Conservation (phyloP, 2,329 filamentous ascomycete species). For the Scedosporium minutisporum region DNA sequence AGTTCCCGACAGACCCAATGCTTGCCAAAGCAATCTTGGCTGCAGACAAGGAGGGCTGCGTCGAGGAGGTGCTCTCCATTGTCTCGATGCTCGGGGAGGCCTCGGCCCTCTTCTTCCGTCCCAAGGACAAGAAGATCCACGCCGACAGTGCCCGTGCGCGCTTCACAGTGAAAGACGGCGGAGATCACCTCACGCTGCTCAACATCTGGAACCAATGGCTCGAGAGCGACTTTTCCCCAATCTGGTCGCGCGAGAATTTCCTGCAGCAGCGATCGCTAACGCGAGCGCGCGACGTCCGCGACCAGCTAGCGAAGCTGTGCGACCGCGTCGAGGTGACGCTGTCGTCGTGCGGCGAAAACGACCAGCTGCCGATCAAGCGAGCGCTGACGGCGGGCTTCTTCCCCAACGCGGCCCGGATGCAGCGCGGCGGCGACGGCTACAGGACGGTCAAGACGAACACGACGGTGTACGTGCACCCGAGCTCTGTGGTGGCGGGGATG, state of each 20-base stretch:
- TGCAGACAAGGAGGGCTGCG: conserved; percentile 82
- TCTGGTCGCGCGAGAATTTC: conserved; percentile 91
- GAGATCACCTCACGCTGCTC: conserved; percentile 78
- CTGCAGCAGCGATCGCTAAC: conserved; percentile 84
- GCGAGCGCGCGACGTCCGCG: conserved; percentile 80
- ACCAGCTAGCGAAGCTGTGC: conserved; percentile 85
- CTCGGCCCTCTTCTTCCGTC: conserved; percentile 82
- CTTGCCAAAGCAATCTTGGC: conserved; percentile 81
- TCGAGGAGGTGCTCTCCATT: conserved; percentile 84
- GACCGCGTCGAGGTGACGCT: conserved; percentile 81
- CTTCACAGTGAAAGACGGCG: conserved; percentile 70
- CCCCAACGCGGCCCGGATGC: conserved; percentile 77
- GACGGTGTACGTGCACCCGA: conserved; percentile 86
- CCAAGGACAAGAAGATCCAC: conserved; percentile 95
- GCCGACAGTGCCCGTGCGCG: conserved; percentile 82
- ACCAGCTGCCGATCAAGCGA: conserved; percentile 68
- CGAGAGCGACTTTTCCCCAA: conserved; percentile 76
- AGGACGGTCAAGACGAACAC: conserved; percentile 84
- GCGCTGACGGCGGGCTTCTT: conserved; percentile 90
- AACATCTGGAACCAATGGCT: conserved; percentile 97
- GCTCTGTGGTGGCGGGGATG: conserved; percentile 66
- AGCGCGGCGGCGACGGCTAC: conserved; percentile 78
- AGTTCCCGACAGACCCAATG: conserved; percentile 90
- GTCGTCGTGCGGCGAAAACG: conserved; percentile 57
- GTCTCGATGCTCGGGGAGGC: conserved; percentile 92